Conservation (phyloP, 441 rosid genomes). For the Isatis lusitanica region DNA sequence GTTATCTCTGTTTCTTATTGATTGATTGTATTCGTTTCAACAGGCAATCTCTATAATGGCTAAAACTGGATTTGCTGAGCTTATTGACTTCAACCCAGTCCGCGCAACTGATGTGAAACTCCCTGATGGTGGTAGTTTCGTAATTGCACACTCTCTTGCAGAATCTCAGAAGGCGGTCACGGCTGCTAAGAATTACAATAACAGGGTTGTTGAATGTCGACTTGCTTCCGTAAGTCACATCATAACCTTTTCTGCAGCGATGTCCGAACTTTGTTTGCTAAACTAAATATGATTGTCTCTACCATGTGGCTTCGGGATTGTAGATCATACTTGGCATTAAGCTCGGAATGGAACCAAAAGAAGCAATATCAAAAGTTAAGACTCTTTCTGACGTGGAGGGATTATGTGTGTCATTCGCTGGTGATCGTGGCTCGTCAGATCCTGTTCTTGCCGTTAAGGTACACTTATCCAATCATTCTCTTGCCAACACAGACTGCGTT, state of each 20-base stretch:
- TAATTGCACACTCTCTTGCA: slow-evolving; percentile 93
- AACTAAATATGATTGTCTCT: slow-evolving; percentile 5
- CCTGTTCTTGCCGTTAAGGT: slow-evolving; percentile 91
- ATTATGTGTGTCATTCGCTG: slow-evolving; percentile 68
- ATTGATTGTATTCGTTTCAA: slow-evolving; percentile 3
- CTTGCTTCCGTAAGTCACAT: slow-evolving; percentile 74
- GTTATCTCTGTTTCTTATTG: not conserved
- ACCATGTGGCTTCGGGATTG: slow-evolving; percentile 29
- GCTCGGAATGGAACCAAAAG: slow-evolving; percentile 76
- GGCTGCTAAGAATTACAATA: slow-evolving; percentile 94
- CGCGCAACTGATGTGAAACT: slow-evolving; percentile 93
- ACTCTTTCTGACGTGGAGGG: slow-evolving; percentile 96
- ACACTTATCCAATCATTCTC: slow-evolving; percentile 21
- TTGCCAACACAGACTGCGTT: not conserved
- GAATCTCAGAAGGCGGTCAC: slow-evolving; percentile 96
- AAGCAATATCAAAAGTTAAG: slow-evolving; percentile 68
- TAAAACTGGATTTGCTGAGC: slow-evolving; percentile 91
- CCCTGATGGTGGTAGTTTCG: slow-evolving; percentile 90
- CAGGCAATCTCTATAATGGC: slow-evolving; percentile 99
- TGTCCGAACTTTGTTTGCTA: not conserved
- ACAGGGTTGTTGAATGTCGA: slow-evolving; percentile 94
- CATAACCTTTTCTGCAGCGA: not conserved
- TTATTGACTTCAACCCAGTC: slow-evolving; percentile 96
- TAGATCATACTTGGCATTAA: slow-evolving; percentile 87
- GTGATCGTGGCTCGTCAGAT: slow-evolving; percentile 58